Conservation (phyloP, 2,329 filamentous ascomycete genomes). For the Botrytis paeoniae region DNA sequence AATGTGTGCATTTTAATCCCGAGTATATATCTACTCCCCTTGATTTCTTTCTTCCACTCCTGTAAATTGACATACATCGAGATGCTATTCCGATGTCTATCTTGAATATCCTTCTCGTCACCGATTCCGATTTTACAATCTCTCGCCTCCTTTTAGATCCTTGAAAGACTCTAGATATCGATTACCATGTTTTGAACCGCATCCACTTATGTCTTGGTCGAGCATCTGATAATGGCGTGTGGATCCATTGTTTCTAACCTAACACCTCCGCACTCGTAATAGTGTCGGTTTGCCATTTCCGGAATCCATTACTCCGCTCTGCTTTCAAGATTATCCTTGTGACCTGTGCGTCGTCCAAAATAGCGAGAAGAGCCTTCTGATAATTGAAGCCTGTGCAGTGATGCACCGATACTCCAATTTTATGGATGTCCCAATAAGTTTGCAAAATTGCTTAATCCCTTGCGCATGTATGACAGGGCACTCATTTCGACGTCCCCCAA, state of each 20-base stretch:
- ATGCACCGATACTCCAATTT: background rate
- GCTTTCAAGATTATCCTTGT: background rate
- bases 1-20: fast-evolving
- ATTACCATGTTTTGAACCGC: background rate
- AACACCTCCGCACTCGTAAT: background rate
- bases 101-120: background rate
- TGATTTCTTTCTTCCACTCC: background rate
- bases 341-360: background rate
- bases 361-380: background rate
- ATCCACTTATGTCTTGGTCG: fast-evolving
- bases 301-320: no score
- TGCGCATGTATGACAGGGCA: background rate
- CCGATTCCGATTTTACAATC: background rate
- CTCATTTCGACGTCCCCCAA: no score
- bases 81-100: background rate
- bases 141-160: background rate
- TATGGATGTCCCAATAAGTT: background rate
- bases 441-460: background rate
- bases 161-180: background rate
- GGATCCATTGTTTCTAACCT: background rate
- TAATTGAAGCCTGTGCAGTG: background rate
- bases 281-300: no score
- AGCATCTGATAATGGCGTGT: background rate
- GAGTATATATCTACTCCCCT: background rate
- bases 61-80: background rate